Evolutionary conservation across 2,329 filamentous ascomycete genomes (phyloP).

Genomic region (Scytalidium sp.): DNA sequence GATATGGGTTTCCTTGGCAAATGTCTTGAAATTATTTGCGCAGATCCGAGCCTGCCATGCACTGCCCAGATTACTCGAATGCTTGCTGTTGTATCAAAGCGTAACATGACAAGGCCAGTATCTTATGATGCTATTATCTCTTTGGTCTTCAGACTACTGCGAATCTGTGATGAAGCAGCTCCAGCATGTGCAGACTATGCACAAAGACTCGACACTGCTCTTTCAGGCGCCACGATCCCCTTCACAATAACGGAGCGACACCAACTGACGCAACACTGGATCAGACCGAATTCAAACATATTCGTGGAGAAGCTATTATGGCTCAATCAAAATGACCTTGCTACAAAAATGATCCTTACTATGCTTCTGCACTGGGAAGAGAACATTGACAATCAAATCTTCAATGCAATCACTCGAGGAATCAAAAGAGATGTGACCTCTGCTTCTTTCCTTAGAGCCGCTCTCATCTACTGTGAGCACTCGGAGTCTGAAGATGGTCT

Average conservation of each 20-base stretch:
- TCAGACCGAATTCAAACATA: slow-evolving; percentile 38
- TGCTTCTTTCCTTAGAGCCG: slow-evolving; percentile 25
- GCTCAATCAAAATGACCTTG: slow-evolving; percentile 53
- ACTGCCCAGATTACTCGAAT: slow-evolving; percentile 52
- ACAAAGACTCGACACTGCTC: slow-evolving; percentile 35
- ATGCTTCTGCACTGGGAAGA: slow-evolving; percentile 51
- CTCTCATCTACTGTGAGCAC: slow-evolving; percentile 25
- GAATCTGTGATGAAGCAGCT: slow-evolving; percentile 19
- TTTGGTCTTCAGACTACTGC: slow-evolving; percentile 38
- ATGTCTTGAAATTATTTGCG: slow-evolving; percentile 27
- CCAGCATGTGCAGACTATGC: slow-evolving; percentile 34
- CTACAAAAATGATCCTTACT: slow-evolving; percentile 54
- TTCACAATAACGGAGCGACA: slow-evolving; percentile 46
- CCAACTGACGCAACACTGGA: slow-evolving; percentile 42
- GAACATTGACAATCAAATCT: slow-evolving; percentile 49
- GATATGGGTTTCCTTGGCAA: slow-evolving; percentile 58
- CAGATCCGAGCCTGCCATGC: slow-evolving; percentile 22
- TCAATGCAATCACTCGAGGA: slow-evolving; percentile 30
- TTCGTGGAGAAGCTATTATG: slow-evolving; percentile 65
- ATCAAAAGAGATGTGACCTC: slow-evolving; percentile 18
- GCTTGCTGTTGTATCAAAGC: slow-evolving; percentile 48
- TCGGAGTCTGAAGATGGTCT: slow-evolving; percentile 17
- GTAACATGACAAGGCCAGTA: slow-evolving; percentile 46
- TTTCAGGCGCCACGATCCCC: slow-evolving; percentile 34
- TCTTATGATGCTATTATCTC: slow-evolving; percentile 52